phyloP scores from a whole-genome alignment of 257 asterid genomes.

The Ballota nigra region DNA sequence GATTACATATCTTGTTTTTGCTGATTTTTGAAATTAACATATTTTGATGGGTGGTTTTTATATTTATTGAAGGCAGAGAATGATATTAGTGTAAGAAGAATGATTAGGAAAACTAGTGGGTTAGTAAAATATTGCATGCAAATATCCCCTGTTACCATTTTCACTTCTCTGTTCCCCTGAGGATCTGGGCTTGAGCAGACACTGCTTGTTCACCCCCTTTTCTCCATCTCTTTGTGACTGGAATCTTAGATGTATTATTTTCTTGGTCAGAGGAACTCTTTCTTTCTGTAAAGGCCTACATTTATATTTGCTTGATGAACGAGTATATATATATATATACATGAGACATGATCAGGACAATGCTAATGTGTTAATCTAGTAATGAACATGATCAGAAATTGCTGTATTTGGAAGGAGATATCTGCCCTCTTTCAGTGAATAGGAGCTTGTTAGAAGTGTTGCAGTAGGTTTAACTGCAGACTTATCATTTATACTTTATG shows the following conservation, averaged over 20 bases:
- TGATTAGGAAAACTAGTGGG: neutral
- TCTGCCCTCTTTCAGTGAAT: neutral
- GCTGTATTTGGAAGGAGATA: neutral
- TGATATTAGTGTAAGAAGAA: neutral
- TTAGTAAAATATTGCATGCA: neutral
- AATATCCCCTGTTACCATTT: neutral
- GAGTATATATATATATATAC: neutral
- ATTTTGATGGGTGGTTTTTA: neutral
- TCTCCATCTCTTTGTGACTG: neutral
- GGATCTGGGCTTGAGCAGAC: neutral
- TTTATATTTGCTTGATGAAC: neutral
- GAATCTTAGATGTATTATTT: neutral
- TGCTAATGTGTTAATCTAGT: neutral
- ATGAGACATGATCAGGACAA: neutral
- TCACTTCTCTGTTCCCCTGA: neutral
- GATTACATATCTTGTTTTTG: too few species aligned
- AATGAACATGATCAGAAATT: neutral
- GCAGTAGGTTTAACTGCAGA: constrained; percentile 11
- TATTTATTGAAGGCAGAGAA: neutral
- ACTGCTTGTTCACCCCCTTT: neutral
- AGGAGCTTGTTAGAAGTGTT: neutral
- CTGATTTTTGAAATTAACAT: neutral
- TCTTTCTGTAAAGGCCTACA: neutral
- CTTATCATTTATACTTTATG: neutral
- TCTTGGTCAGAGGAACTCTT: neutral